These are phyloP conservation scores for Leishmania major DNA, from an alignment of 208 protist species.

Conservation along the genomic window DNA sequence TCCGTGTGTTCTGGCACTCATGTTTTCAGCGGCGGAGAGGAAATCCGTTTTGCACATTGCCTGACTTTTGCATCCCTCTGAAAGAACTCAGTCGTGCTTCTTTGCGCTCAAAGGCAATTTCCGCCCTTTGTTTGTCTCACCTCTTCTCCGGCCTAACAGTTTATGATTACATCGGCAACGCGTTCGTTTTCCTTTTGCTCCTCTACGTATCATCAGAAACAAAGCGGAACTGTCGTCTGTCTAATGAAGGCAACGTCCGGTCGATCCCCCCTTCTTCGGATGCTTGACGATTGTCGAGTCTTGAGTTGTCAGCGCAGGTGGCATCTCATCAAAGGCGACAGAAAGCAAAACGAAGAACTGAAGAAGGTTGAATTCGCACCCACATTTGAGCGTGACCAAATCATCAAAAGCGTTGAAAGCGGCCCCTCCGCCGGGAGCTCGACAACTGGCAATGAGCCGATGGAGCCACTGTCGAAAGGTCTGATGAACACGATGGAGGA, in stretches of 20 bases:
- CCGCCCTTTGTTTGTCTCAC: neutral
- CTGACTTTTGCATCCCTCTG: neutral
- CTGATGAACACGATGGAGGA: slow-evolving; percentile 55
- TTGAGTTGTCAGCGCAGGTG: neutral
- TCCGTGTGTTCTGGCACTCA: no score
- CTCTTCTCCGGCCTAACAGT: neutral
- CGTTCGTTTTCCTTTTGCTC: neutral
- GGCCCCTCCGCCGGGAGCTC: neutral
- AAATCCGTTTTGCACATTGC: neutral
- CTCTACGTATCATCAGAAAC: neutral
- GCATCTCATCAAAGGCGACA: slow-evolving; percentile 26
- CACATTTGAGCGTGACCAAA: slow-evolving; percentile 22
- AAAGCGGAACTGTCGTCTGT: neutral
- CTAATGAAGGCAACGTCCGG: neutral
- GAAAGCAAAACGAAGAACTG: slow-evolving; percentile 24
- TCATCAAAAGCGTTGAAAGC: neutral
- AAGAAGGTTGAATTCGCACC: slow-evolving; percentile 26
- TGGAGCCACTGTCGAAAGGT: slow-evolving; percentile 59
- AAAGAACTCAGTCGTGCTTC: neutral
- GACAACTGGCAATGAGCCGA: neutral
- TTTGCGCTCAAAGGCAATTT: neutral
- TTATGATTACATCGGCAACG: neutral
- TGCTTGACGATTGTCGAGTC: neutral
- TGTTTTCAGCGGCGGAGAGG: neutral
- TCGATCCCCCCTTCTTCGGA: neutral